Evolutionary conservation across 169 alveolate genomes (phyloP), one percentile per base, ranked within the genome.

Genomic region (Eimeria tenella): DNA sequence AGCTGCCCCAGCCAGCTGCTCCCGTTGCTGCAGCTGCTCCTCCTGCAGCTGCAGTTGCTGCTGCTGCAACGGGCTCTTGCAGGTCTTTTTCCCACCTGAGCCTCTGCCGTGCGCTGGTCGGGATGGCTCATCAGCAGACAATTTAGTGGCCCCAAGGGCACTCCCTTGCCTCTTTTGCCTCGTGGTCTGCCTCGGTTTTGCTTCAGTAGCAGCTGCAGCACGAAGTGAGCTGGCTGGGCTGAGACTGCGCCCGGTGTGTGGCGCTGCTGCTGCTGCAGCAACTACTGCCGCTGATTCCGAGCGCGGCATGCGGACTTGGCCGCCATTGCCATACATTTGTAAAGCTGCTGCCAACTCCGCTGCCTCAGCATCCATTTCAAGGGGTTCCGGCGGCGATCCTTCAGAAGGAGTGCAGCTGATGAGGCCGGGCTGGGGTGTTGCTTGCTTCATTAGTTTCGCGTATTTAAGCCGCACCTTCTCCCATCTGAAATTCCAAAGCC

Each of bases 321-420:
- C 50, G 56, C 55, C 8, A 19, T 42, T 73, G 58, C 82, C 82
- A 55, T 73, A 73, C 55, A 73, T 23, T 42, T 73, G 82, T 50
- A 73, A 50, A 6, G 82, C 82, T 21, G 82, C 82, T 21, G 82
- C 82, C 19, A 73, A 42, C 49, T 73, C 82, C 23, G 82, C 82
- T 42, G 82, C 82, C 53, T 73, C 82, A 6, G 82, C 82, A 15
- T 73, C 82, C 55, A 73, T 73, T n/a, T 73, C 82, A n/a, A 73
- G 15, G 5, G 82, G 53, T 13, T 73, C 82, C n/a, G 55, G 58
- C 7, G 82, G 82, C 13, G 25, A 21, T n/a, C 82, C 82, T 42
- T 73, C 82, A 1, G 82, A 9, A 10, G 82, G 55, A 19, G 74
- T 7, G 13, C 53, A 17, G 49, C 49, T 42, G 7, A 73, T 73